Base-by-base conservation (phyloP, 108 stramenopile species). In the Parmales sp. region DNA sequence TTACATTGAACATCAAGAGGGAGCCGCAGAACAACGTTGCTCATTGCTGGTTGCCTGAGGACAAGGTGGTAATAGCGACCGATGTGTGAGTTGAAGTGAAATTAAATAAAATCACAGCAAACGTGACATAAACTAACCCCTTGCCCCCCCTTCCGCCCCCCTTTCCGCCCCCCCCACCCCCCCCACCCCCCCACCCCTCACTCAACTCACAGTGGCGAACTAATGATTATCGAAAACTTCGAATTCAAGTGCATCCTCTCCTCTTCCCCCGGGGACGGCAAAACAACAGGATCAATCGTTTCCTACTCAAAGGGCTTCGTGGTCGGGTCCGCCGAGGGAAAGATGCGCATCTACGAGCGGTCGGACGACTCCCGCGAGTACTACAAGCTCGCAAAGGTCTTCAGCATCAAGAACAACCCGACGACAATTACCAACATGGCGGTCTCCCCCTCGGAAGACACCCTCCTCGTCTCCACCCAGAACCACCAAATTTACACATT, bases 31-130 rank as follows among this genome's bases (percentile, higher is more conserved):
- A 31, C 54, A 83, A 79, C 71, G 51, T 76, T 31, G 66, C 69
- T 19, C 82, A 85, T 46, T 44, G 43, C 31, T 85, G 82, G 82
- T 70, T 85, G 22, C 43, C 34, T 7, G 81, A 83, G 37, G 82
- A 85, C 19, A 67, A 72, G 38, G 64, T 83, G 16, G 66, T 83
- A 39, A 41, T 78, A 1, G 84, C 72, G 5, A 76, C 78, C 1
- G 80, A n/a, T n/a, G n/a, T n/a, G n/a, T n/a, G n/a, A n/a, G n/a
- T n/a, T n/a, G n/a, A n/a, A n/a, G n/a, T n/a, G n/a, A n/a, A n/a
- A n/a, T n/a, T n/a, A n/a, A n/a, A n/a, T n/a, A n/a, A n/a, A n/a
- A n/a, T n/a, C n/a, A n/a, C n/a, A n/a, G n/a, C n/a, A n/a, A n/a
- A n/a, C n/a, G n/a, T n/a, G n/a, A n/a, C n/a, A n/a, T n/a, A n/a